phyloP scores from a whole-genome alignment of 176 grass and related monocot species.

The Triticum dicoccoides region DNA sequence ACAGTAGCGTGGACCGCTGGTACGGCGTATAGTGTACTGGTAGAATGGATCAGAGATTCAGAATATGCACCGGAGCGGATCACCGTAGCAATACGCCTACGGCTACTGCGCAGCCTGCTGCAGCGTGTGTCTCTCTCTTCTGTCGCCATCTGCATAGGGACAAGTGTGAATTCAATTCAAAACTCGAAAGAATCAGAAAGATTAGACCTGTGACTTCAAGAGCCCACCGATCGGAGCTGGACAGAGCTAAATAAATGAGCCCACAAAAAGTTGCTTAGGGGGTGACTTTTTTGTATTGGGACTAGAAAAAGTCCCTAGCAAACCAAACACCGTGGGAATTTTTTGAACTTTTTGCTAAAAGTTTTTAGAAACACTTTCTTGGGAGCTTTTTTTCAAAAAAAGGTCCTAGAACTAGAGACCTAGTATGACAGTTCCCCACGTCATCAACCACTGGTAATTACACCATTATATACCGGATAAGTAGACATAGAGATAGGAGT shows the following conservation, averaged over 20 bases:
- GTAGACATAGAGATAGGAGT: no score
- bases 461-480: no score
- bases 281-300: no score
- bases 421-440: slow-evolving; percentile 25
- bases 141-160: neutral
- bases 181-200: neutral
- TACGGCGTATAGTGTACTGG: neutral
- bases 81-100: neutral
- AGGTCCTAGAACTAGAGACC: no score
- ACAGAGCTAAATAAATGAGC: slow-evolving; percentile 8
- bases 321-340: no score
- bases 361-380: no score
- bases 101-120: neutral
- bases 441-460: neutral
- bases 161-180: slow-evolving; percentile 3
- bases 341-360: no score
- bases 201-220: neutral
- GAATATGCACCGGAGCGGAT: neutral
- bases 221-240: neutral
- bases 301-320: no score
- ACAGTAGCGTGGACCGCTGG: neutral
- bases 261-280: neutral
- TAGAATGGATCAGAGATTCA: neutral
- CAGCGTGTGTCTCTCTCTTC: neutral
- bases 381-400: no score